Base-by-base conservation (phyloP, 2,329 filamentous ascomycete genomes). In the Lecanicillium sp. region DNA sequence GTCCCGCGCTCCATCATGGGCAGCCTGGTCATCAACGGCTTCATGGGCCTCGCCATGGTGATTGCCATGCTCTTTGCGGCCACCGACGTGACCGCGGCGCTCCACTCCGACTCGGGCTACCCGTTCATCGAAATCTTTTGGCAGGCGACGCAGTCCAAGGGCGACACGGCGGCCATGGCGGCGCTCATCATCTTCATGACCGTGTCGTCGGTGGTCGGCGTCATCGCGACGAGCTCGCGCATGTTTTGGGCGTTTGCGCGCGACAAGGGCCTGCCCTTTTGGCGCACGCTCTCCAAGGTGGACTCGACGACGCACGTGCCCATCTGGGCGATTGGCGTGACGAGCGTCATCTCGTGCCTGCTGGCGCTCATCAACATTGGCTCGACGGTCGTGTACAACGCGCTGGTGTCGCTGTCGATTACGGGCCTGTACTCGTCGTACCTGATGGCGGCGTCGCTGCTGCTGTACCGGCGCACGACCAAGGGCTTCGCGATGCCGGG, bases 101-200 rank as follows among this genome's bases (percentile, higher is more conserved):
- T 77, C 3, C 60, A 61, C 0, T 70, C 68, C 0, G 65, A 67
- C 0, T 77, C 75, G 0, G 70, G 70, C 1, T 78, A 76, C 40
- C 78, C 81, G 0, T 80, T 81, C 52, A 81, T 84, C 56, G 68
- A 79, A 42, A 70, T 81, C 19, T 81, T 81, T 50, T 68, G 68
- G 52, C 69, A 77, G 29, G 71, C 71, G 2, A 74, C 75, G 2
- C 62, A 68, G 2, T 74, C 70, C 15, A 59, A 67, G 2, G 69
- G 67, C 2, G 76, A 71, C 0, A 70, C 75, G 0, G 70, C 71
- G 2, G 68, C 72, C 17, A 77, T 79, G 70, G 66, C 69, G 0
- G 59, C 67, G 4, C 67, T 80, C 15, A 60, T 79, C 3, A 66
- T 77, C 3, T 23, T 55, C n/a, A 53, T 58, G 45, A 37, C 44